Evolutionary conservation across 495 filamentous ascomycete species (phyloP), one percentile per base, ranked within the genome.

Genomic region (Cercophora newfieldiana): DNA sequence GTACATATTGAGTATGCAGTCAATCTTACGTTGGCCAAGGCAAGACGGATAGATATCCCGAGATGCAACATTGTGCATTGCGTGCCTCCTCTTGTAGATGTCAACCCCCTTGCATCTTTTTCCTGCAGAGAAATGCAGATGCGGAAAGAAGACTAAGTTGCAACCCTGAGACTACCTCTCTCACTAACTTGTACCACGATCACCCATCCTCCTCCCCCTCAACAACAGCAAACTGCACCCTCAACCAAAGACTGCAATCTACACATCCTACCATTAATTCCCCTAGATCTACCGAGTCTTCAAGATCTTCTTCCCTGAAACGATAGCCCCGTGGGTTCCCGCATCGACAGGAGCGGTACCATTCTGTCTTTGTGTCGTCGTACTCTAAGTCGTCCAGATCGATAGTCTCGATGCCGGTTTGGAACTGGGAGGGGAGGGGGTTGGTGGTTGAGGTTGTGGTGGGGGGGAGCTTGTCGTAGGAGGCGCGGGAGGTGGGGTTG

Each of bases 211-310:
- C 72, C 7, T 76, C 77, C 4, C 72, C 78, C 21, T 83, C 83
- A 22, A 86, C 80, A 16, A 86, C 83, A 25, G 83, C 86, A 83
- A 92, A 94, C 49, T 87, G 77, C 30, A 96, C 87, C 71, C 87
- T 88, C 73, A 94, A 75, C 88, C 88, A 94, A 59, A 96, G 81
- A 79, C 91, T 94, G 72, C 92, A 96, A 55, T 92, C 91, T 19
- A 82, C 81, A 75, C 92, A 96, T 21, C 89, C 91, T 29, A 93
- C 85, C 66, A 89, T 82, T 65, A 95, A 74, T 79, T 94, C 91
- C 0, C 90, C 87, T 1, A 25, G 77, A 47, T 89, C 78, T 55
- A 72, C 80, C 66, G 86, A 85, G 69, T 85, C 85, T 70, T 91
- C 90, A 33, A 97, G 76, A 70, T 96, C 89, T 5, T 72, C 69